These are phyloP conservation scores for Penicillium robsamsonii DNA, from an alignment of 495 filamentous ascomycete species.

Conservation along the genomic window DNA sequence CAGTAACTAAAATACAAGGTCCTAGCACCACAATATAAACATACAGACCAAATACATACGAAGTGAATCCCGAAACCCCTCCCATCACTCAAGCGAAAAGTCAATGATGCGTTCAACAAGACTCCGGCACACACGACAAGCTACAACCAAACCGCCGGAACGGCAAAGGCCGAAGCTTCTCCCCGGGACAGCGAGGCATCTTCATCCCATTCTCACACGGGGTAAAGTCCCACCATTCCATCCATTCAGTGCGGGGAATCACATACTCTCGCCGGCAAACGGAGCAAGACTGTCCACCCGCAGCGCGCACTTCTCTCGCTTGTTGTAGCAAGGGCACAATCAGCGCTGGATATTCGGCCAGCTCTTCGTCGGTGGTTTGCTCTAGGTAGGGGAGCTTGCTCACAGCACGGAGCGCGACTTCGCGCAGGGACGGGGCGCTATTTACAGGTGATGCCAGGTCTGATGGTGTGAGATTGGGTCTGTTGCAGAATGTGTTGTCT, in stretches of 20 bases:
- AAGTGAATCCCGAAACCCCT: background rate
- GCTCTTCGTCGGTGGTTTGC: conserved; percentile 39
- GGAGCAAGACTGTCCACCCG: conserved; percentile 57
- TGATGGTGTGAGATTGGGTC: background rate
- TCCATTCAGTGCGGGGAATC: conserved; percentile 63
- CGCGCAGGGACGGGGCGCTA: conserved; percentile 55
- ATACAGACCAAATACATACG: conserved; percentile 6
- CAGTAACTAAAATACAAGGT: background rate
- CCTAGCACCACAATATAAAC: conserved; percentile 6
- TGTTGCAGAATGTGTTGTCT: conserved; percentile 3
- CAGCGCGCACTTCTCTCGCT: conserved; percentile 44
- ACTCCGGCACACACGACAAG: conserved; percentile 56
- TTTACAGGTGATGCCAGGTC: conserved; percentile 2
- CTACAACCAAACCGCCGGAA: conserved; percentile 66
- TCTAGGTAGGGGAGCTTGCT: conserved; percentile 45
- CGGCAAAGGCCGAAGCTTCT: conserved; percentile 51
- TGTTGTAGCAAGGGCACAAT: conserved; percentile 40
- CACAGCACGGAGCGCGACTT: conserved; percentile 53
- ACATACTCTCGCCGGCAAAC: conserved; percentile 58
- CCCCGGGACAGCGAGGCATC: conserved; percentile 34
- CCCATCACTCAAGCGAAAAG: background rate
- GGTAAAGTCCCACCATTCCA: conserved; percentile 67
- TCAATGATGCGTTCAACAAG: conserved; percentile 10
- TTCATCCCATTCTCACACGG: conserved; percentile 48
- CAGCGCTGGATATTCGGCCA: conserved; percentile 40